phyloP scores from a whole-genome alignment of 352 stramenopile genomes.

The Globisporangium echinulatum region DNA sequence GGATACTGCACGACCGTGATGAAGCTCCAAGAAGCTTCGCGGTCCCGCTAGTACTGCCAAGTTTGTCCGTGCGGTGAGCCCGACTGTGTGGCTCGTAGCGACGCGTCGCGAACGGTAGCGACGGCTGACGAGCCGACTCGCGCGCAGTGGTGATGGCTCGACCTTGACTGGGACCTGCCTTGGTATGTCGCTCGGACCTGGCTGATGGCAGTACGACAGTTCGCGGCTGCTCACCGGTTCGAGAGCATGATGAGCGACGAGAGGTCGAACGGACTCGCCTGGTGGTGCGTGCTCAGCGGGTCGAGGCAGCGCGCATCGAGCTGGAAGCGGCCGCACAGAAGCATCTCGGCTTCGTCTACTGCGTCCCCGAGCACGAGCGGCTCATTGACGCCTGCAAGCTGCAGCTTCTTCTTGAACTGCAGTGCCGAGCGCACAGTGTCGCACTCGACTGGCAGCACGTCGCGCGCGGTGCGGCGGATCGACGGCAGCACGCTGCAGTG shows the following conservation, averaged over 20 bases:
- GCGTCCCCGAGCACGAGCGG: slow-evolving; percentile 2
- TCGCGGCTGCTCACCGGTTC: slow-evolving; percentile 10
- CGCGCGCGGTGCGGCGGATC: slow-evolving; percentile 13
- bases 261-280: slow-evolving; percentile 12
- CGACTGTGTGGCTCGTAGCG: too few species aligned
- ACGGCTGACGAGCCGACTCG: too few species aligned
- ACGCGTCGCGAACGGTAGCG: too few species aligned
- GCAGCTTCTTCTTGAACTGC: slow-evolving; percentile 18
- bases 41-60: too few species aligned
- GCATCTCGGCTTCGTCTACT: slow-evolving; percentile 4
- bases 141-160: neutral
- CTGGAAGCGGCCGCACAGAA: slow-evolving; percentile 6
- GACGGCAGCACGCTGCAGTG: slow-evolving; percentile 4
- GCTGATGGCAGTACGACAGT: too few species aligned
- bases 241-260: slow-evolving; percentile 12
- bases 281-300: slow-evolving; percentile 5
- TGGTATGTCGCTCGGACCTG: too few species aligned
- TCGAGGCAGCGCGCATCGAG: slow-evolving; percentile 11
- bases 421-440: slow-evolving; percentile 7
- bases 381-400: neutral
- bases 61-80: too few species aligned
- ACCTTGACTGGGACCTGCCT: neutral
- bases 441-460: slow-evolving; percentile 9
- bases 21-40: too few species aligned
- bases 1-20: too few species aligned